Percentiles rank a stretch among this genome's conserved stretches.
Conservation (phyloP, 1,139 yeast species). For the Magnusiomyces starmeri region DNA sequence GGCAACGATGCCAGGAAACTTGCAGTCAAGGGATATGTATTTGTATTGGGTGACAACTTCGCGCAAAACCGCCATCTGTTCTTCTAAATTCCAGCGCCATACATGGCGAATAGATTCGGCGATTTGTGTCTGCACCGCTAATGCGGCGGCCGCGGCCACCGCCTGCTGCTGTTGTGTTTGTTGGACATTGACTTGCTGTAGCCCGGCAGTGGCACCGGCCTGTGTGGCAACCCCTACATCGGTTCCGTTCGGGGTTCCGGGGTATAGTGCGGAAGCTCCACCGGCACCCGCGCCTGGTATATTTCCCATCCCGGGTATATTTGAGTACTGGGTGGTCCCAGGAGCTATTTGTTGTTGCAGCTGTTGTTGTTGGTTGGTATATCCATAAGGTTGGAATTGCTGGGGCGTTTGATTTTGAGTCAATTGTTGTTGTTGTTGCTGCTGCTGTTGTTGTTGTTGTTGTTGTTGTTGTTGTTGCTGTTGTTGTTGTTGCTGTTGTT, state of each 20-base stretch:
- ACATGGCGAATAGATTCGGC: slow-evolving; percentile 41
- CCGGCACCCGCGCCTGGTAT: neutral
- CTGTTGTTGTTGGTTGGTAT: neutral
- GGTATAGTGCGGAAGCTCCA: neutral
- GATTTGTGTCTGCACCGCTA: neutral
- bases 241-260: neutral
- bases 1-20: slow-evolving; percentile 93
- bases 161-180: neutral
- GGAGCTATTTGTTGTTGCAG: neutral
- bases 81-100: slow-evolving; percentile 79
- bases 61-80: slow-evolving; percentile 70
- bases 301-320: neutral
- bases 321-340: neutral
- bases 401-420: neutral
- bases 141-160: neutral
- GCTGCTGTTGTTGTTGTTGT: slow-evolving; percentile 1
- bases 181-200: neutral
- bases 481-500: neutral
- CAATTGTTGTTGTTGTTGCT: neutral
- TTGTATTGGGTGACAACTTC: slow-evolving; percentile 63
- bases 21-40: slow-evolving; percentile 69
- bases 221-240: neutral
- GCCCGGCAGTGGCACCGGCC: neutral
- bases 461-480: slow-evolving; percentile 4
- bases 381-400: neutral